Evolutionary conservation across 2,329 filamentous ascomycete genomes (phyloP).

Genomic region (Colletotrichum abscissum): DNA sequence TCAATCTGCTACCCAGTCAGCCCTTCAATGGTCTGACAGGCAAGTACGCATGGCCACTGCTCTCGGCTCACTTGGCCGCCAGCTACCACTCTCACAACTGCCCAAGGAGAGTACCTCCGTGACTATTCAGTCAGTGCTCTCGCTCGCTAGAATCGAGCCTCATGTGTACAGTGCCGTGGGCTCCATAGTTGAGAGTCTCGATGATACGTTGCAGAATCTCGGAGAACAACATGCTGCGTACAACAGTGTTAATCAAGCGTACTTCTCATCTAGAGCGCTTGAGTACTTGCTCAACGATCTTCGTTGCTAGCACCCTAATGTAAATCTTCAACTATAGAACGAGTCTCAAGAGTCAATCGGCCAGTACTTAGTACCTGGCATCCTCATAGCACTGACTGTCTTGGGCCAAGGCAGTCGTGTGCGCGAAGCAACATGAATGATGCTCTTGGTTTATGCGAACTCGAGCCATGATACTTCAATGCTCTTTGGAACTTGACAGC

Average conservation of each 20-base stretch:
- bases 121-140: neutral
- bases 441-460: too few relatives aligned
- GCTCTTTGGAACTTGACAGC: too few relatives aligned
- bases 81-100: neutral
- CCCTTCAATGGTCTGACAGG: neutral
- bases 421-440: too few relatives aligned
- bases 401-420: too few relatives aligned
- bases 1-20: too few relatives aligned
- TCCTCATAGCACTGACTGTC: too few relatives aligned
- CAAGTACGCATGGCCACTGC: neutral
- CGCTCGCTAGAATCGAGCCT: neutral
- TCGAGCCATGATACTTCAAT: too few relatives aligned
- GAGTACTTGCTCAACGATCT: neutral
- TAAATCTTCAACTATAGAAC: too few relatives aligned
- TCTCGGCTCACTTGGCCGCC: neutral
- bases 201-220: neutral
- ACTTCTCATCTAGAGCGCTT: neutral
- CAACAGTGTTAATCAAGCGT: neutral
- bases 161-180: neutral
- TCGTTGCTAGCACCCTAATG: neutral
- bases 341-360: too few relatives aligned
- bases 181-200: neutral
- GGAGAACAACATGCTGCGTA: neutral
- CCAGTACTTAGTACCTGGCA: too few relatives aligned
- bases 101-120: neutral